Evolutionary conservation across 2,329 filamentous ascomycete genomes (phyloP).

Genomic region (Byssothecium circinans): DNA sequence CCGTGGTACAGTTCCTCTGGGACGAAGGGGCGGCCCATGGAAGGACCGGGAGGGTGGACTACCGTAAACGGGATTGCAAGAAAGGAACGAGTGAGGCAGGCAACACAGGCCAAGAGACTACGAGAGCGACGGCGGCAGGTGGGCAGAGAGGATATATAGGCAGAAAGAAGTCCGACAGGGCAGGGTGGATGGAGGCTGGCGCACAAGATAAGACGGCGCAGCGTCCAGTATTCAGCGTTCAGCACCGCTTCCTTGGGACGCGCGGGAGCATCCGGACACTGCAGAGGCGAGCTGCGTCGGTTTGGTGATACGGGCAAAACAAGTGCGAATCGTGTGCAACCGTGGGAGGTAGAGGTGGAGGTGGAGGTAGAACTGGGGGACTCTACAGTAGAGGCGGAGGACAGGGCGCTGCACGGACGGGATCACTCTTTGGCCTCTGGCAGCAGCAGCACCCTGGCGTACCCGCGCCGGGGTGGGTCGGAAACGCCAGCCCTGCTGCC

Average conservation of each 20-base stretch:
- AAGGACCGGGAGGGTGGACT: constrained; percentile 18
- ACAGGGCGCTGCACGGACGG: constrained; percentile 12
- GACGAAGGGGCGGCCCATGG: constrained; percentile 35
- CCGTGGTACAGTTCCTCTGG: constrained; percentile 27
- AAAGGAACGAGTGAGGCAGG: constrained; percentile 12
- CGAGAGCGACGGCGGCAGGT: constrained; percentile 23
- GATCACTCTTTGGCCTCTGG: constrained; percentile 37
- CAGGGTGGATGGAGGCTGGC: constrained; percentile 24
- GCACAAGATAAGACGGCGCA: constrained; percentile 39
- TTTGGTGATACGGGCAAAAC: constrained; percentile 28
- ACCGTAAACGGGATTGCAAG: constrained; percentile 5
- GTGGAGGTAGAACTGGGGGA: constrained; percentile 9
- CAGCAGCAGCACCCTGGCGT: constrained; percentile 24
- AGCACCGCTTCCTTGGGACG: constrained; percentile 26
- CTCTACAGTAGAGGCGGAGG: background rate
- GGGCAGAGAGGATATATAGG: constrained; percentile 32
- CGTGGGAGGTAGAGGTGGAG: constrained; percentile 23
- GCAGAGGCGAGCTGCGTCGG: constrained; percentile 2
- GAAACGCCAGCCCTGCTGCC: constrained; percentile 4
- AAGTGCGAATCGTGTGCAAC: constrained; percentile 22
- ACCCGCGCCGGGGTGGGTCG: constrained; percentile 35
- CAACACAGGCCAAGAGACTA: constrained; percentile 11
- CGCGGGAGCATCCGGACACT: constrained; percentile 35
- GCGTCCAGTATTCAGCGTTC: too few species aligned
- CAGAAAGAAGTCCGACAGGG: constrained; percentile 21